Conservation (phyloP, 495 filamentous ascomycete species). For the Aspergillus incahuasiensis region DNA sequence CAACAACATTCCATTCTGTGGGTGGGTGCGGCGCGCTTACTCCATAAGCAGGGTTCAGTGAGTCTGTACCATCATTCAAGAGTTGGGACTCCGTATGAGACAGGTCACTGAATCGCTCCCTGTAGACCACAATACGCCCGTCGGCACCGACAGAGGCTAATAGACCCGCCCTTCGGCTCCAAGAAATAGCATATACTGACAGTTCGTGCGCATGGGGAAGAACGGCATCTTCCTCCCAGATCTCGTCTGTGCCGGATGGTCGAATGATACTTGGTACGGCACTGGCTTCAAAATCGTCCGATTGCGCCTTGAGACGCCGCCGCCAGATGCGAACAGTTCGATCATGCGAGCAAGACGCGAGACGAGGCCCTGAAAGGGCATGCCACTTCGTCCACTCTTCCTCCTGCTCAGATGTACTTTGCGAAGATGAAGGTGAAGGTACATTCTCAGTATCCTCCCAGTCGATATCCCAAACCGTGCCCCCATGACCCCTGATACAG, state of each 20-base stretch:
- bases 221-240: conserved; percentile 68
- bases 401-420: conserved; percentile 5
- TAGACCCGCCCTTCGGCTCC: conserved; percentile 70
- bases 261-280: conserved; percentile 77
- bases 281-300: background rate
- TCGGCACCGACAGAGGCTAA: conserved; percentile 84
- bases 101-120: conserved; percentile 47
- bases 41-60: background rate
- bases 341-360: conserved; percentile 79
- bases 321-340: conserved; percentile 72
- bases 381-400: conserved; percentile 38
- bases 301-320: conserved; percentile 48
- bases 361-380: conserved; percentile 53
- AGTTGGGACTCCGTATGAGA: conserved; percentile 19
- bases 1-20: conserved; percentile 65
- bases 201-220: conserved; percentile 73
- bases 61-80: conserved; percentile 31
- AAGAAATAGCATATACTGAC: conserved; percentile 73
- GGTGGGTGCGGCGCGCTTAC: conserved; percentile 4
- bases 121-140: conserved; percentile 76
- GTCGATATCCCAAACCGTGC: conserved; percentile 83
- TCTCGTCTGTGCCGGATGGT: conserved; percentile 63
- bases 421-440: conserved; percentile 10
- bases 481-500: conserved; percentile 67
- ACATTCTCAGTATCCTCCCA: conserved; percentile 57